Base-by-base conservation (phyloP, 495 filamentous ascomycete species). In the Penicillium arizonense region DNA sequence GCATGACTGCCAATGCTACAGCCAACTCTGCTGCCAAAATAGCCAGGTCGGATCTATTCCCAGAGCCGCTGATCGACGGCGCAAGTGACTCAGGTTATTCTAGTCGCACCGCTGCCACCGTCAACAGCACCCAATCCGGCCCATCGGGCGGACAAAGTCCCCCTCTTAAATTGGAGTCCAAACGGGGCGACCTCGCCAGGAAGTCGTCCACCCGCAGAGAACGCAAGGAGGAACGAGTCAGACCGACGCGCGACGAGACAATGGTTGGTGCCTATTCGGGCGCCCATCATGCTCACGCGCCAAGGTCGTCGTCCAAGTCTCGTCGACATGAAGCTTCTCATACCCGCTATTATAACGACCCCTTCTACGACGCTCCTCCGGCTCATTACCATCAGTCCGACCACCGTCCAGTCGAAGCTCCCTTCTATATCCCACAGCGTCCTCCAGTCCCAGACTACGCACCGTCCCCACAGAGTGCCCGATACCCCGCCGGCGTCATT, bases 21-120 rank as follows among this genome's bases (percentile, higher is more conserved):
- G 63, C 78, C 63, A 71, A 68, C 52, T 57, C 55, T 40, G 61
- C 79, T 57, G 72, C 76, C 41, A 82, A 78, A 74, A 62, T 79
- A 49, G 76, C 78, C 54, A 83, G 80, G 63, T 62, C 70, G 47
- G 73, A 75, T 37, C 71, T 58, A 67, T 56, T 60, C 46, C 54
- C 63, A 47, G 63, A 64, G 52, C 63, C 62, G 55, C 66, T 69
- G 48, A 60, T 69, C 42, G 82, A 84, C 64, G 69, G 71, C 57
- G 73, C 73, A 49, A 84, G 80, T 68, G 83, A 87, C 67, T 85
- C 82, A 37, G 83, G 82, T 48, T 85, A 85, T 74, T 86, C 82
- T 55, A 84, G 77, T 75, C 83, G 78, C 67, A 85, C 79, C 54
- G 71, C 74, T 52, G 79, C 80, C 58, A 82, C 82, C 24, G 70